Conservation (phyloP, 2,329 filamentous ascomycete genomes). For the Fusarium nurragi region DNA sequence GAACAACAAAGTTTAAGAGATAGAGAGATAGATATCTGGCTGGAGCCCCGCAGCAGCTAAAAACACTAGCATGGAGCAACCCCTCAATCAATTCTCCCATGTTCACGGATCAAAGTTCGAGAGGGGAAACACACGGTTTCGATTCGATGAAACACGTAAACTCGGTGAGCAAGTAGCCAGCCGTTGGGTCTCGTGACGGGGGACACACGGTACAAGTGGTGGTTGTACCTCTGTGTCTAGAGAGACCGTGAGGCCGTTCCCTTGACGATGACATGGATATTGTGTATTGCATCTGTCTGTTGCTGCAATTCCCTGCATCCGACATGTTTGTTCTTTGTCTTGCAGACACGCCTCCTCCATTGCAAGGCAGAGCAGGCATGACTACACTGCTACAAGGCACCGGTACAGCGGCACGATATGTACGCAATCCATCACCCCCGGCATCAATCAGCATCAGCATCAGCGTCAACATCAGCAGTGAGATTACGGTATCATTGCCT, state of each 20-base stretch:
- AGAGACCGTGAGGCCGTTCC: constrained; percentile 24
- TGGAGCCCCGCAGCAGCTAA: constrained; percentile 23
- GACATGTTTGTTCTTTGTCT: constrained; percentile 10
- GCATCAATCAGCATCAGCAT: background rate
- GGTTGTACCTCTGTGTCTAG: constrained; percentile 24
- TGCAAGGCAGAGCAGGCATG: background rate
- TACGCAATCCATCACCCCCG: constrained; percentile 19
- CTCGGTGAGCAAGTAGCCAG: constrained; percentile 33
- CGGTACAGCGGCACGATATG: constrained; percentile 35
- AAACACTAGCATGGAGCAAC: constrained; percentile 38
- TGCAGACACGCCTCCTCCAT: constrained; percentile 31
- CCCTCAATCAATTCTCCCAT: constrained; percentile 29
- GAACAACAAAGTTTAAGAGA: background rate
- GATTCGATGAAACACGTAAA: constrained; percentile 27
- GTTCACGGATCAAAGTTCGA: constrained; percentile 22
- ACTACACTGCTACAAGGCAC: constrained; percentile 19
- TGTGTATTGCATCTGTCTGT: constrained; percentile 22
- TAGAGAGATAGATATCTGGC: background rate
- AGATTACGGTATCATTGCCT: constrained; percentile 11
- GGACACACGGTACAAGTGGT: constrained; percentile 25
- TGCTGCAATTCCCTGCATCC: constrained; percentile 16
- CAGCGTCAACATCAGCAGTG: constrained; percentile 20
- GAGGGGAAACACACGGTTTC: constrained; percentile 12
- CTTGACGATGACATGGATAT: constrained; percentile 31
- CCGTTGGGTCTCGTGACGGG: constrained; percentile 16